Base-by-base conservation (phyloP, 768 basidiomycete species). In the Boletus huronensis region DNA sequence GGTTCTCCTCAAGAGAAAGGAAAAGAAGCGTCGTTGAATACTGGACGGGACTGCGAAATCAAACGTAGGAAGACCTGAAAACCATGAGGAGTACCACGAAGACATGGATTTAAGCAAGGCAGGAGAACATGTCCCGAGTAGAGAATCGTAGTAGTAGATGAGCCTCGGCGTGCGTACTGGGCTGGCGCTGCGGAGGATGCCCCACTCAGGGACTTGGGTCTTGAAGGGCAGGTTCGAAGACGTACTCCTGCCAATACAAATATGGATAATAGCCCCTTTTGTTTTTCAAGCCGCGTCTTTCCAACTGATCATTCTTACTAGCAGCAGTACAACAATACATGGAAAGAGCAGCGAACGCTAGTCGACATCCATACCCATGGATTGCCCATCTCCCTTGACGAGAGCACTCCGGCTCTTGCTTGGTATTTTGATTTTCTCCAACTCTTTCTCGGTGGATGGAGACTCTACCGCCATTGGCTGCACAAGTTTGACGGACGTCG, bases 351-450 rank as follows among this genome's bases (percentile, higher is more conserved):
- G 41, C 5, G 5, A 25, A 46, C 34, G 17, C 79, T 69, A 91
- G 66, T 91, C 88, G 64, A 91, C 72, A 44, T 89, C 88, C 94
- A 97, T 98, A 26, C 83, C 85, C 94, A 97, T 96, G 2, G 87
- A 84, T 28, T 83, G 87, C 14, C 91, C 90, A 54, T 90, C 90
- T 57, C 91, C 90, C 59, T 82, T 82, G 35, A 96, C 76, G 45
- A 98, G 81, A 36, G 88, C 89, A 67, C 81, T 88, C 64, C 77
- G 80, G 40, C 80, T 71, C 66, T 85, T 88, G 61, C 77, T 74
- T 6, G 78, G 62, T 8, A 85, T 82, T 70, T 82, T 88, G 77
- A 96, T 86, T 73, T 90, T 95, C 72, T 92, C 89, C 64, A 82
- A 76, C 44, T 79, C 72, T 68, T 77, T 82, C 56, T 78, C 73